Base-by-base conservation (phyloP, 2,329 filamentous ascomycete genomes). In the Microdochium bolleyi region DNA sequence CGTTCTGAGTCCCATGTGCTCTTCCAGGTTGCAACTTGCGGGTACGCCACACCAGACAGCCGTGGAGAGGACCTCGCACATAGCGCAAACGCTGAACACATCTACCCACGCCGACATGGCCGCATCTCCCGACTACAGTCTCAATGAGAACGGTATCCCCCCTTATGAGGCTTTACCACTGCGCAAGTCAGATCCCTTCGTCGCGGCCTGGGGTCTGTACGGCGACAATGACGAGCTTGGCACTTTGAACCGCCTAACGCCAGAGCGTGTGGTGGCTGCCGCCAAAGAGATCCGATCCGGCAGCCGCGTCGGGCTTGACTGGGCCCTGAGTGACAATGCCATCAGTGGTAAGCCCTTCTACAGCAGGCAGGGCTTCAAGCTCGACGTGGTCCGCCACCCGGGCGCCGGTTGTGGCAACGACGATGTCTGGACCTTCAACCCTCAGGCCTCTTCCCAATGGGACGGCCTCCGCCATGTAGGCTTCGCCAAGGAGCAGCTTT, bases 221-320 rank as follows among this genome's bases (percentile, higher is more conserved):
- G 80, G 80, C 49, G 66, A 73, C 49, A 61, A 75, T 51, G 82
- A 84, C 62, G 70, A 83, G 64, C 70, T 86, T 2, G 83, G 82
- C 10, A 79, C 78, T 24, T 64, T 86, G 21, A 85, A 86, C 62
- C 73, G 81, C 25, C 71, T 85, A 14, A 84, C 79, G 0, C 71
- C 80, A 51, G 69, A 75, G 52, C 66, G 77, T 19, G 78, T 83
- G 21, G 71, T 72, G 11, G 69, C 72, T 34, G 75, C 78, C 1
- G 75, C 79, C 22, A 68, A 67, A 27, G 74, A 79, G 62, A 82
- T 85, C 56, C 68, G 71, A 55, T 79, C 77, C 7, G 82, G 83
- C 38, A 70, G 67, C 51, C 69, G 77, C 27, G 70, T 85, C 51
- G 82, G 78, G 1, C 73, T 85, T 21, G 82, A 86, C 67, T 82